A percentile compares a stretch with the other conserved stretches of the same genome.
phyloP scores from a whole-genome alignment of 345 rosid genomes.

The Jatropha curcas region DNA sequence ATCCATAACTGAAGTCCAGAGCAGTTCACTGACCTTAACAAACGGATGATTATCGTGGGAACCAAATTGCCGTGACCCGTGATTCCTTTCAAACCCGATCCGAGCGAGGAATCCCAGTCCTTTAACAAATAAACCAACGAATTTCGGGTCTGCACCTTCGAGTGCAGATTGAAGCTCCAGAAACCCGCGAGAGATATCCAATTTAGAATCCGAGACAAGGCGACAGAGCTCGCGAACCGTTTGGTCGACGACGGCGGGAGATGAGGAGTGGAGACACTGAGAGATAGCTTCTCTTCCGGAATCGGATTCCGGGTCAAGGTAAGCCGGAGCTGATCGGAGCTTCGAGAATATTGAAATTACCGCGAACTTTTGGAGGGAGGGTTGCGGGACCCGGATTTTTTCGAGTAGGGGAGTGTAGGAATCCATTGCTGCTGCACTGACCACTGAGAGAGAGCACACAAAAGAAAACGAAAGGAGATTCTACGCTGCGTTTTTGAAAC shows the following conservation, averaged over 20 bases:
- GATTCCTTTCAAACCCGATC: slow-evolving; percentile 45
- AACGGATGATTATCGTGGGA: slow-evolving; percentile 73
- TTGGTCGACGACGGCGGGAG: slow-evolving; percentile 79
- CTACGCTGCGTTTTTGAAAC: too few species aligned
- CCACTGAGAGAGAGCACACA: not conserved
- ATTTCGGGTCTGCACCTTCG: slow-evolving; percentile 65
- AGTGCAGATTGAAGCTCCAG: slow-evolving; percentile 87
- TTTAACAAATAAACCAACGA: slow-evolving; percentile 57
- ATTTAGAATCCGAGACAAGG: slow-evolving; percentile 56
- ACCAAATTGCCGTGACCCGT: slow-evolving; percentile 51
- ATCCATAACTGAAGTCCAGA: not conserved
- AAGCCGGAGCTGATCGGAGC: slow-evolving; percentile 59
- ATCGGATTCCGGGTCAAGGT: slow-evolving; percentile 54
- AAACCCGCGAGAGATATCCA: slow-evolving; percentile 57
- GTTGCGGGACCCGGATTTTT: slow-evolving; percentile 74
- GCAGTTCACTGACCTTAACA: slow-evolving; percentile 50
- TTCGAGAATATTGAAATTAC: slow-evolving; percentile 78
- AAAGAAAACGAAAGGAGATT: not conserved
- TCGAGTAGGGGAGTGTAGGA: slow-evolving; percentile 62
- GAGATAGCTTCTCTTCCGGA: slow-evolving; percentile 67
- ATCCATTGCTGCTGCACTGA: slow-evolving; percentile 43
- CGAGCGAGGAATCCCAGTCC: slow-evolving; percentile 67
- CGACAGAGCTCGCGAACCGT: slow-evolving; percentile 87
- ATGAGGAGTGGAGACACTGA: slow-evolving; percentile 61
- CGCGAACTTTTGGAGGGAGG: slow-evolving; percentile 75